Percentiles rank a stretch among this genome's conserved stretches.
These are phyloP conservation scores for Balakata baccata DNA, from an alignment of 345 rosid genomes.

Conservation along the genomic window DNA sequence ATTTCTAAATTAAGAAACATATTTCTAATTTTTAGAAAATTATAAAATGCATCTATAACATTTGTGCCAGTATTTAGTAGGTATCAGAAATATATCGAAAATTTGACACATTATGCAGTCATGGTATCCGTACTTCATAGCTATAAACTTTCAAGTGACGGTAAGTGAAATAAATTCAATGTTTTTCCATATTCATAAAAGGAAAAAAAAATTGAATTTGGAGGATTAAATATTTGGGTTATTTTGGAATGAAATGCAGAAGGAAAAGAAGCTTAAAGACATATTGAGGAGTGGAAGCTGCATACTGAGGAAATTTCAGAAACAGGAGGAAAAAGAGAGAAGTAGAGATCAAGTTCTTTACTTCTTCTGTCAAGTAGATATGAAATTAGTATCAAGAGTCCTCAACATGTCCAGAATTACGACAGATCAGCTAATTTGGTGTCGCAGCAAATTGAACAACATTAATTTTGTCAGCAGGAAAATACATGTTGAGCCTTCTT, in stretches of 20 bases:
- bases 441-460: conserved; percentile 54
- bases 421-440: conserved; percentile 76
- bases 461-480: conserved; percentile 60
- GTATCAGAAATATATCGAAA: too few relatives aligned
- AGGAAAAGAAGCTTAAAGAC: conserved; percentile 62
- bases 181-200: too few relatives aligned
- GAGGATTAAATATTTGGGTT: too few relatives aligned
- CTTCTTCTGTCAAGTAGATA: conserved; percentile 90
- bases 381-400: conserved; percentile 81
- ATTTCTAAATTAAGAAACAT: too few relatives aligned
- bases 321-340: conserved; percentile 35
- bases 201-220: too few relatives aligned
- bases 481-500: conserved; percentile 75
- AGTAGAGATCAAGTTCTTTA: conserved; percentile 56
- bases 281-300: conserved; percentile 51
- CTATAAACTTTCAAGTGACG: too few relatives aligned
- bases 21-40: too few relatives aligned
- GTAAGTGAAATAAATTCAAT: too few relatives aligned
- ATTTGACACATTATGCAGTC: too few relatives aligned
- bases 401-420: conserved; percentile 75
- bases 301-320: conserved; percentile 46
- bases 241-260: conserved; percentile 35
- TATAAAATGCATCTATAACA: too few relatives aligned
- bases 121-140: too few relatives aligned
- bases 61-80: too few relatives aligned